Evolutionary conservation across 805 yeast genomes (phyloP), one percentile per base, ranked within the genome.

Genomic region (Candida caryicola): DNA sequence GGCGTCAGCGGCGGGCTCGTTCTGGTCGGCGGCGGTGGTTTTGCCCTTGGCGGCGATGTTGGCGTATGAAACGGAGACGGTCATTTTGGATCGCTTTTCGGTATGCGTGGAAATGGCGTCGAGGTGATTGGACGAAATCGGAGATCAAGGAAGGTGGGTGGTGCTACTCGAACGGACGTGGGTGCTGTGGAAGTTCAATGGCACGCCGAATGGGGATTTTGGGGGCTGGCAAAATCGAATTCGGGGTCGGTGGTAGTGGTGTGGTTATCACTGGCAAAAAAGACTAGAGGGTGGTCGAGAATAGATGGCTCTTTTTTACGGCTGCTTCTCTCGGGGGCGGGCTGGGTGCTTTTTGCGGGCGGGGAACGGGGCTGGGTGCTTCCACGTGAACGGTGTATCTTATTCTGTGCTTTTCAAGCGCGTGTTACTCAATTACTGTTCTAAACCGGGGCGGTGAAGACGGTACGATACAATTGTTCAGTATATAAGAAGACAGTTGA

Each of bases 21-120:
- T 40, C 31, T 19, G 12, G 26, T 25, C 37, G 21, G 41, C 17
- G 12, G 39, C 43, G n/a, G 31, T 31, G n/a, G 37, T 36, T 29
- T 37, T 40, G 35, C 66, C 69, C 39, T 57, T 60, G 43, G 72
- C 72, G 44, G 70, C 73, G 36, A 62, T 59, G 43, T 67, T 64
- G 40, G 73, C 73, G 48, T 67, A 67, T 25, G 73, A 66, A 29
- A 65, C 55, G 28, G 66, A 49, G 38, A 52, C 36, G 28, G 55
- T 38, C 60, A 51, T 54, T 18, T 13, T 41, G 36, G 33, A 31
- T 21, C 30, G 32, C 19, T 27, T 30, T 30, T 13, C 15, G 10
- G 9, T 13, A 18, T 13, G 14, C n/a, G n/a, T 10, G 9, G 13
- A 17, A 19, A 10, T 13, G 17, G 33, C 16, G 15, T 14, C 14